Conservation (phyloP, 495 filamentous ascomycete genomes). For the Darksidea phi region DNA sequence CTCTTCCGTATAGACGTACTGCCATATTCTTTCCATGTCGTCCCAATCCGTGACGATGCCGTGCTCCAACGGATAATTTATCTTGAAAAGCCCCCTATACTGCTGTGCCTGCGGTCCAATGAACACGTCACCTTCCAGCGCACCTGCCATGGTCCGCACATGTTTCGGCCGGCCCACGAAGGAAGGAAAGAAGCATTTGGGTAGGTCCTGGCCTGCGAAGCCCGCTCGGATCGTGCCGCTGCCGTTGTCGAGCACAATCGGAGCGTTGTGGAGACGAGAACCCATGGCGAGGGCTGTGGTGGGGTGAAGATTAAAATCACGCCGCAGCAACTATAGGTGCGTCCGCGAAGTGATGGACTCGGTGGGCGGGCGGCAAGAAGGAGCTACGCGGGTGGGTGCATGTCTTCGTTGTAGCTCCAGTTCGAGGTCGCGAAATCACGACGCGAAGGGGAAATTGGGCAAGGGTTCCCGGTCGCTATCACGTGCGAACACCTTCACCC, state of each 20-base stretch:
- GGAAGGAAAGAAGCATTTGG: constrained; percentile 96
- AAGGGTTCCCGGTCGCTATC: not conserved
- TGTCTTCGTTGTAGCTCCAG: not conserved
- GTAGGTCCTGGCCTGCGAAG: constrained; percentile 92
- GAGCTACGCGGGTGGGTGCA: not conserved
- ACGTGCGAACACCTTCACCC: not conserved
- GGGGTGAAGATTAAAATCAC: not conserved
- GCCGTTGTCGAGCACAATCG: constrained; percentile 98
- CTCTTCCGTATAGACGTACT: constrained; percentile 76
- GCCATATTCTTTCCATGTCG: constrained; percentile 99
- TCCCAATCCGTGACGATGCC: constrained; percentile 99
- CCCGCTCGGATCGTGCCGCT: constrained; percentile 96
- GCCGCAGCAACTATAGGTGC: not conserved
- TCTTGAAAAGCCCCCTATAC: constrained; percentile 88
- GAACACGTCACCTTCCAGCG: constrained; percentile 94
- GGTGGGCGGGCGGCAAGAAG: not conserved
- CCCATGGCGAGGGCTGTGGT: constrained; percentile 30
- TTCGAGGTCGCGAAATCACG: not conserved
- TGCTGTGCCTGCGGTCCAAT: constrained; percentile 93
- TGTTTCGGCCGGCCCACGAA: constrained; percentile 98
- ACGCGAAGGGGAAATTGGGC: not conserved
- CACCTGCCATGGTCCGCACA: constrained; percentile 89
- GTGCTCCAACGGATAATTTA: constrained; percentile 93
- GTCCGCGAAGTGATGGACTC: not conserved
- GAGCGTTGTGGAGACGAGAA: constrained; percentile 77